Conservation (phyloP, 2,329 filamentous ascomycete genomes). For the Mycosphaerelloides madeirae region DNA sequence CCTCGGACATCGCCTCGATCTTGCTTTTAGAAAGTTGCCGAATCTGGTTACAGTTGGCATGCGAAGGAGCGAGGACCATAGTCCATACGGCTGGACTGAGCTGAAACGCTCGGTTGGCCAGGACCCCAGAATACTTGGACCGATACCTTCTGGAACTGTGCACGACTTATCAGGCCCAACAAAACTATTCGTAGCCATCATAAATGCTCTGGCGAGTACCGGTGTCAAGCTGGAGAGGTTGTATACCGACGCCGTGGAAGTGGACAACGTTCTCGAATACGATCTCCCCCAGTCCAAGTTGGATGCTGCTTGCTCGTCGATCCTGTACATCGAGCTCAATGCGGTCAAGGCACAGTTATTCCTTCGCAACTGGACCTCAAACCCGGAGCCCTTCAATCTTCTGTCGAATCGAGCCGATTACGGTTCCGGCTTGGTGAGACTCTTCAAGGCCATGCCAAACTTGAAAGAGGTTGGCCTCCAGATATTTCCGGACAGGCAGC, state of each 20-base stretch:
- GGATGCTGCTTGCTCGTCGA: constrained; percentile 18
- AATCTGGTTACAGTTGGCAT: constrained; percentile 30
- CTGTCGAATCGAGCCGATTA: neutral
- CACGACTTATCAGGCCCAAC: constrained; percentile 22
- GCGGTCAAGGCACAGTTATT: constrained; percentile 15
- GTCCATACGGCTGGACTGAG: constrained; percentile 26
- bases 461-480: constrained; percentile 14
- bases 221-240: constrained; percentile 21
- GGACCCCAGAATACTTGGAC: constrained; percentile 28
- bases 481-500: constrained; percentile 17
- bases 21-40: constrained; percentile 20
- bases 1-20: constrained; percentile 16
- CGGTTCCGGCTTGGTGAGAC: constrained; percentile 18
- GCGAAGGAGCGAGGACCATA: constrained; percentile 27
- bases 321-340: constrained; percentile 31
- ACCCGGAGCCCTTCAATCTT: constrained; percentile 3
- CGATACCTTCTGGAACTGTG: constrained; percentile 17
- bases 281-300: constrained; percentile 16
- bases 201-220: constrained; percentile 17
- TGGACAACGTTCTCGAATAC: constrained; percentile 23
- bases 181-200: constrained; percentile 24
- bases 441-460: constrained; percentile 20
- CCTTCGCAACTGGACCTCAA: no score
- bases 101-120: constrained; percentile 22
- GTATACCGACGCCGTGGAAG: constrained; percentile 31